These are phyloP conservation scores for Sporothrix brasiliensis DNA, from an alignment of 2,329 filamentous ascomycete species.

Conservation along the genomic window DNA sequence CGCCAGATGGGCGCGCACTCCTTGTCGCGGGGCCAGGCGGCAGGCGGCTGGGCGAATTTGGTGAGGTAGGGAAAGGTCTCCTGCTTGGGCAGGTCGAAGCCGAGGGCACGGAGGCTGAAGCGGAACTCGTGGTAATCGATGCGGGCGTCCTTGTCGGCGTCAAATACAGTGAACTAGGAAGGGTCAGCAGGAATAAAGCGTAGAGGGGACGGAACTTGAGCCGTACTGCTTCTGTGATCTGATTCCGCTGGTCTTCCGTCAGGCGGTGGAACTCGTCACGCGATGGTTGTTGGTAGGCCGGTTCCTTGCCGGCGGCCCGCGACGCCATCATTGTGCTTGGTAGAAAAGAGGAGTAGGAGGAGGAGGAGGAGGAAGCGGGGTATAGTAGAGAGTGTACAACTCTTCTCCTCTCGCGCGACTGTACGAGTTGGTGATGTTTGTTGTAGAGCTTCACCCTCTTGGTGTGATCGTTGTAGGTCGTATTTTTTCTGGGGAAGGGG, in stretches of 20 bases:
- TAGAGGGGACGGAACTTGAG: background rate
- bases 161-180: constrained; percentile 84
- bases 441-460: background rate
- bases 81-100: constrained; percentile 85
- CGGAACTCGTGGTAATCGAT: constrained; percentile 99
- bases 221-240: constrained; percentile 90
- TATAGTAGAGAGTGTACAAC: background rate
- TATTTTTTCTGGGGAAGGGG: background rate
- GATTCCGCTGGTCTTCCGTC: constrained; percentile 86
- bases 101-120: constrained; percentile 91
- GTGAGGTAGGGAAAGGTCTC: constrained; percentile 82
- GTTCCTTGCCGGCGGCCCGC: constrained; percentile 35
- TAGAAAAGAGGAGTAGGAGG: background rate
- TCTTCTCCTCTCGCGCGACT: background rate
- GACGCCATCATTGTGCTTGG: constrained; percentile 37
- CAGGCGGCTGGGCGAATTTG: constrained; percentile 74
- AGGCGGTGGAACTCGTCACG: constrained; percentile 51
- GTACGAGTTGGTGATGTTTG: background rate
- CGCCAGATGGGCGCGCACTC: constrained; percentile 66
- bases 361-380: background rate
- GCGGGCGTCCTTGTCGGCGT: constrained; percentile 89
- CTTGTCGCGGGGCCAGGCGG: constrained; percentile 58
- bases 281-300: constrained; percentile 41
- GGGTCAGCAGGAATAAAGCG: background rate
- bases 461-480: background rate